phyloP scores from a whole-genome alignment of 768 basidiomycete genomes.

The Zangia roseola region DNA sequence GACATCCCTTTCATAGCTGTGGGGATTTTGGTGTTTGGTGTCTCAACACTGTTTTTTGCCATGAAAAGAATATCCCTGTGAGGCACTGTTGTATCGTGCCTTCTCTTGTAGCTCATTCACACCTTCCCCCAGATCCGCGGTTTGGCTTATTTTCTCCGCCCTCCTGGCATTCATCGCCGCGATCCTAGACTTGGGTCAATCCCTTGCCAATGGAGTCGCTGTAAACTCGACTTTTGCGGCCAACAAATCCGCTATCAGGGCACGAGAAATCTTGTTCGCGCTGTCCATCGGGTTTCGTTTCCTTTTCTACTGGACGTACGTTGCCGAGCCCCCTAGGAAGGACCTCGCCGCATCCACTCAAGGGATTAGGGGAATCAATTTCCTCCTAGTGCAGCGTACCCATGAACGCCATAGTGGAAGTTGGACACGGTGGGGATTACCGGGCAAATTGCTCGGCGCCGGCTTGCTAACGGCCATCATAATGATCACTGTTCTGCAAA shows the following conservation, averaged over 20 bases:
- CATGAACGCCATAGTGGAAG: conserved; percentile 49
- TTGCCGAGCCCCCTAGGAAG: conserved; percentile 52
- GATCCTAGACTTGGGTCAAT: conserved; percentile 59
- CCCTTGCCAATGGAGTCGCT: conserved; percentile 41
- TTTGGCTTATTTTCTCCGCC: conserved; percentile 56
- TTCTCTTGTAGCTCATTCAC: conserved; percentile 1
- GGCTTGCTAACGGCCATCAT: conserved; percentile 44
- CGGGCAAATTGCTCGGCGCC: conserved; percentile 55
- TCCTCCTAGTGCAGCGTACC: conserved; percentile 16
- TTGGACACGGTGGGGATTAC: conserved; percentile 64
- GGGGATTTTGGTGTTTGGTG: conserved; percentile 62
- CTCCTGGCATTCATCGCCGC: conserved; percentile 61
- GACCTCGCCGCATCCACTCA: conserved; percentile 28
- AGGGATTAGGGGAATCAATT: conserved; percentile 9
- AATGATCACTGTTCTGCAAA: conserved; percentile 54
- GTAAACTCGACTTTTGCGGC: conserved; percentile 20
- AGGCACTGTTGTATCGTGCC: conserved; percentile 21
- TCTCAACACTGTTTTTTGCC: conserved; percentile 54
- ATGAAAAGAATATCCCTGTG: conserved; percentile 54
- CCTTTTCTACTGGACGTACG: conserved; percentile 68
- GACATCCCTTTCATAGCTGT: conserved; percentile 68
- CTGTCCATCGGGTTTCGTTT: conserved; percentile 58
- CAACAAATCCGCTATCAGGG: conserved; percentile 39
- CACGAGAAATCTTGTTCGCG: conserved; percentile 59
- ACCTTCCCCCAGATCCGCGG: conserved; percentile 35